phyloP scores from a whole-genome alignment of 306 rosid genomes.

The Castanea sativa region DNA sequence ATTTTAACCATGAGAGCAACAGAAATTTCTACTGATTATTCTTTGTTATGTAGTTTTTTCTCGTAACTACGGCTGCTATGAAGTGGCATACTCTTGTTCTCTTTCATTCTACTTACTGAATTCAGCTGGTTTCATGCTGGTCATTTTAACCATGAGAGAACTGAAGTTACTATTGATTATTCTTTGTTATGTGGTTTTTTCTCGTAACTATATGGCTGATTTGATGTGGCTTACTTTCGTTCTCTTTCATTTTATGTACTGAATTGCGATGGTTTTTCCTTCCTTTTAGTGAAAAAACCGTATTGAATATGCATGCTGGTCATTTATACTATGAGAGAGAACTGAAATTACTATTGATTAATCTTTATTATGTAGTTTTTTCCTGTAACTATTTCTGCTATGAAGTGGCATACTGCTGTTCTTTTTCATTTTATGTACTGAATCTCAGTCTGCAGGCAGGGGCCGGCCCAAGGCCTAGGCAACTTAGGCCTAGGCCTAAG shows the following conservation, averaged over 20 bases:
- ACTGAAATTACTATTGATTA: background rate
- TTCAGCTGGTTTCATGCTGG: background rate
- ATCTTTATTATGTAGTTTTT: background rate
- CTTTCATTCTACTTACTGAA: no score
- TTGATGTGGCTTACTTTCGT: background rate
- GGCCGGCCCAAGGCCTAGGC: no score
- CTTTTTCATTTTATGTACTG: background rate
- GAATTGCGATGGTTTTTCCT: background rate
- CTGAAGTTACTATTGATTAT: background rate
- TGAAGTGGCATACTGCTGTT: background rate
- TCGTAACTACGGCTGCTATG: background rate
- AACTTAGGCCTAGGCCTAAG: no score
- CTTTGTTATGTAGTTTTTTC: background rate
- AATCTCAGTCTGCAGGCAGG: background rate
- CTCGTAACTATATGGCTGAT: background rate
- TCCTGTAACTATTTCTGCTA: background rate
- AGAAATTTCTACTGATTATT: background rate
- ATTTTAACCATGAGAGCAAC: background rate
- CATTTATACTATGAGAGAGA: background rate
- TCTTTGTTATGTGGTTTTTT: background rate
- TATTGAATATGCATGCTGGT: background rate
- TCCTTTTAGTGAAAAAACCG: background rate
- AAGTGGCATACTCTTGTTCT: background rate
- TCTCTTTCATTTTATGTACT: no score
- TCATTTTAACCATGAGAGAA: background rate